Conservation (phyloP, 1,284 basidiomycete species). For the Volvariella surrecta region DNA sequence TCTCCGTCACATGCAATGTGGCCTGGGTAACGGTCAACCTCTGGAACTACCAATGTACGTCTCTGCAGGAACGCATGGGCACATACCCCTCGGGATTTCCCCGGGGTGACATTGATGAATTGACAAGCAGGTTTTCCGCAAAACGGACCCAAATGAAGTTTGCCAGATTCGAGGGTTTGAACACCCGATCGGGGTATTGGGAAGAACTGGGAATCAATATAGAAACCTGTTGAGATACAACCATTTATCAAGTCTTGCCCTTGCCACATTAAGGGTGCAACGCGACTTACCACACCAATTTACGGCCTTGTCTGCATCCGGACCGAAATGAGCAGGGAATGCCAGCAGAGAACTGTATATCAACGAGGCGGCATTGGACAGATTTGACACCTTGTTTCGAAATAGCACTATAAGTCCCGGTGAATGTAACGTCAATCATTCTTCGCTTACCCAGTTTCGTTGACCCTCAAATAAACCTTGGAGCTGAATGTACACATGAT, state of each 20-base stretch:
- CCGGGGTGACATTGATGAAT: constrained; percentile 54
- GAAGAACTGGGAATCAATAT: constrained; percentile 59
- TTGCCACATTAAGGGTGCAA: neutral
- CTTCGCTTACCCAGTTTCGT: constrained; percentile 57
- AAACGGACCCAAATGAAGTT: constrained; percentile 75
- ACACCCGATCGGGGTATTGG: constrained; percentile 32
- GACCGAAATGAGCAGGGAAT: constrained; percentile 60
- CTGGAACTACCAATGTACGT: constrained; percentile 53
- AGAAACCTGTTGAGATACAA: constrained; percentile 56
- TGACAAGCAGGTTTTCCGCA: constrained; percentile 86
- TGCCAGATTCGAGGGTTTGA: constrained; percentile 14
- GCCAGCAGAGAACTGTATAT: constrained; percentile 71
- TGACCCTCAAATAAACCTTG: constrained; percentile 55
- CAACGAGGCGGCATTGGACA: constrained; percentile 74
- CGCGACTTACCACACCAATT: constrained; percentile 78
- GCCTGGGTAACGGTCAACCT: constrained; percentile 76
- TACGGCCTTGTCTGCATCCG: constrained; percentile 51
- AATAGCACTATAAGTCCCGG: neutral
- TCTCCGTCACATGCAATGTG: constrained; percentile 87
- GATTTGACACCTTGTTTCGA: constrained; percentile 63
- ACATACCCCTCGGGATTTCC: constrained; percentile 68
- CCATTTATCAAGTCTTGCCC: neutral
- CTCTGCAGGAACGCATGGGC: constrained; percentile 62
- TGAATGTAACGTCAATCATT: neutral
- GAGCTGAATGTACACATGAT: constrained; percentile 61